phyloP scores from a whole-genome alignment of 441 rosid species.

The Corymbia calophylla region DNA sequence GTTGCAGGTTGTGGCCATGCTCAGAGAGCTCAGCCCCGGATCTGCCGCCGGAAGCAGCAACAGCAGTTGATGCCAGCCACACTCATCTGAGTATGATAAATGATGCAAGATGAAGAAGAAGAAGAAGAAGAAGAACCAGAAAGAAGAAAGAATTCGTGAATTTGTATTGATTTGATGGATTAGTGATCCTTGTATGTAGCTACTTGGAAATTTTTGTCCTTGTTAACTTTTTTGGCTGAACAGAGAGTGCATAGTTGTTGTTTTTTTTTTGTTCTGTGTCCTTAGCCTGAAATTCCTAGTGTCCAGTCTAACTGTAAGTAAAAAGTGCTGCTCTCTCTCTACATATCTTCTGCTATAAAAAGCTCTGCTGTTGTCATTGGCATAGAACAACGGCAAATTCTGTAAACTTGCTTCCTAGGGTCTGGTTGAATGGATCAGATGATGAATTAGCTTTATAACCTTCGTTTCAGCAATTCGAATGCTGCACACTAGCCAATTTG shows the following conservation, averaged over 20 bases:
- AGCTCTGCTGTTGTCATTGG: background rate
- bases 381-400: background rate
- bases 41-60: slow-evolving; percentile 46
- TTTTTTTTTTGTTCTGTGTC: background rate
- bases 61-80: slow-evolving; percentile 7
- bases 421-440: background rate
- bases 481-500: background rate
- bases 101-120: background rate
- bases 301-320: background rate
- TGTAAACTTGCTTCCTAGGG: background rate
- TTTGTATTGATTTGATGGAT: background rate
- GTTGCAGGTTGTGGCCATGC: slow-evolving; percentile 87
- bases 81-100: background rate
- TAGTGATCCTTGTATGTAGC: background rate
- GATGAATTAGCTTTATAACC: background rate
- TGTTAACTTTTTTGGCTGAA: background rate
- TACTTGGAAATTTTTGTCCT: background rate
- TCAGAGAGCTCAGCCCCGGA: slow-evolving; percentile 67
- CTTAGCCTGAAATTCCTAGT: background rate
- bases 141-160: background rate
- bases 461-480: background rate
- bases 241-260: background rate
- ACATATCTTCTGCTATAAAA: background rate
- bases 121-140: too few species aligned
- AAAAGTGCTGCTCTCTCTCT: background rate